These are phyloP conservation scores for Micromonas pusilla DNA, from an alignment of 139 green algal genomes.

Conservation along the genomic window DNA sequence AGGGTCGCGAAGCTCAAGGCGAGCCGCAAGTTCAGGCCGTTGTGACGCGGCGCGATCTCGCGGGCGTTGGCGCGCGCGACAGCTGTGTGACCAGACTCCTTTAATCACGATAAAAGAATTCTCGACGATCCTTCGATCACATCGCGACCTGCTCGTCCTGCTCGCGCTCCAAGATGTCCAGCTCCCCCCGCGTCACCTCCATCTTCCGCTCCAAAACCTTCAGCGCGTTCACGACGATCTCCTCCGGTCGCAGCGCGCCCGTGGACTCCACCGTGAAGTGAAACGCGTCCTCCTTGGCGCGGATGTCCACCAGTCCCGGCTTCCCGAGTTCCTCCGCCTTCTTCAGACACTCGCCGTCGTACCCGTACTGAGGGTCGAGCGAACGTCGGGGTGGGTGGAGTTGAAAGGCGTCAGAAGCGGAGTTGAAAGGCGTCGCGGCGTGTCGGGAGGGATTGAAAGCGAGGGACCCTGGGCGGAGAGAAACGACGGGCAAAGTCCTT, in stretches of 20 bases:
- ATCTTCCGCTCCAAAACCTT: slow-evolving; percentile 66
- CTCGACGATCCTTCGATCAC: too few relatives aligned
- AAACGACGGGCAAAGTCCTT: too few relatives aligned
- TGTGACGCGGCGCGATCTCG: not conserved
- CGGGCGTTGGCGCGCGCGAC: not conserved
- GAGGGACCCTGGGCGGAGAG: too few relatives aligned
- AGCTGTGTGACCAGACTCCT: not conserved
- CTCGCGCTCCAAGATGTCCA: not conserved
- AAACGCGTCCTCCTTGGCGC: slow-evolving; percentile 68
- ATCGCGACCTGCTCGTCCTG: not conserved
- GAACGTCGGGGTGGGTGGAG: too few relatives aligned
- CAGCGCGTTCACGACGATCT: slow-evolving; percentile 62
- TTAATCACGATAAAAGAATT: too few relatives aligned
- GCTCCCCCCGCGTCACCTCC: not conserved
- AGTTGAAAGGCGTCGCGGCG: too few relatives aligned
- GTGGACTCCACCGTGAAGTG: slow-evolving; percentile 86
- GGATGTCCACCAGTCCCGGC: slow-evolving; percentile 67
- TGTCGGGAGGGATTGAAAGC: too few relatives aligned
- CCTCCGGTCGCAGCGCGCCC: slow-evolving; percentile 54
- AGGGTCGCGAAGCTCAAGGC: slow-evolving; percentile 2
- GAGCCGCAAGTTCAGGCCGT: slow-evolving; percentile 5
- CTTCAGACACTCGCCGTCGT: slow-evolving; percentile 69
- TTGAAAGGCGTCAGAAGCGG: too few relatives aligned
- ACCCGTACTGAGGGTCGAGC: slow-evolving; percentile 63
- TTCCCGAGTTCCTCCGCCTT: slow-evolving; percentile 79